phyloP scores from a whole-genome alignment of 352 stramenopile genomes.

The Pythium apleroticum region DNA sequence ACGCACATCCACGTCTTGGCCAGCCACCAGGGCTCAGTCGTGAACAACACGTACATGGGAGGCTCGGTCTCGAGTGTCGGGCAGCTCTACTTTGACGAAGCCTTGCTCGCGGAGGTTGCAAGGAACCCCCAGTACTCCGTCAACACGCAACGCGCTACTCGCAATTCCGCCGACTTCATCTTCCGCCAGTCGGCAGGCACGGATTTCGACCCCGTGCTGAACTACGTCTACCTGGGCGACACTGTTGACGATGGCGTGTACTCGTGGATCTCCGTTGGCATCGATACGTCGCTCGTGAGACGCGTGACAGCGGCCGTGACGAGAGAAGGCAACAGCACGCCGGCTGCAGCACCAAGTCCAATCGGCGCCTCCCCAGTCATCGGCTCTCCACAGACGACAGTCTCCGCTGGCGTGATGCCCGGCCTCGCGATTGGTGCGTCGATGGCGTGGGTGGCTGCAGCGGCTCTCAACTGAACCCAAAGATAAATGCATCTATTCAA shows the following conservation, averaged over 20 bases:
- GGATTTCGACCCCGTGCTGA: conserved; percentile 33
- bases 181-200: conserved; percentile 24
- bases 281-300: conserved; percentile 26
- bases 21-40: conserved; percentile 13
- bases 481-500: not conserved
- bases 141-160: conserved; percentile 32
- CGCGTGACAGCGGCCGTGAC: conserved; percentile 29
- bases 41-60: conserved; percentile 20
- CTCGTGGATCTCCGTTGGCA: conserved; percentile 36
- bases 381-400: not conserved
- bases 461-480: not conserved
- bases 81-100: conserved; percentile 21
- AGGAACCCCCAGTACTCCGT: conserved; percentile 7
- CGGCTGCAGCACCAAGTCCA: not conserved
- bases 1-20: conserved; percentile 21
- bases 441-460: not conserved
- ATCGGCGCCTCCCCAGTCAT: not conserved
- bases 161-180: conserved; percentile 30
- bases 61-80: conserved; percentile 14
- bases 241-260: conserved; percentile 31
- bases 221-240: conserved; percentile 37
- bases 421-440: not conserved
- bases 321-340: not conserved
- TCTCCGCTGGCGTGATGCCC: not conserved
- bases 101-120: conserved; percentile 10